Evolutionary conservation across 768 basidiomycete species (phyloP).

Genomic region (Suillus ampliporus): DNA sequence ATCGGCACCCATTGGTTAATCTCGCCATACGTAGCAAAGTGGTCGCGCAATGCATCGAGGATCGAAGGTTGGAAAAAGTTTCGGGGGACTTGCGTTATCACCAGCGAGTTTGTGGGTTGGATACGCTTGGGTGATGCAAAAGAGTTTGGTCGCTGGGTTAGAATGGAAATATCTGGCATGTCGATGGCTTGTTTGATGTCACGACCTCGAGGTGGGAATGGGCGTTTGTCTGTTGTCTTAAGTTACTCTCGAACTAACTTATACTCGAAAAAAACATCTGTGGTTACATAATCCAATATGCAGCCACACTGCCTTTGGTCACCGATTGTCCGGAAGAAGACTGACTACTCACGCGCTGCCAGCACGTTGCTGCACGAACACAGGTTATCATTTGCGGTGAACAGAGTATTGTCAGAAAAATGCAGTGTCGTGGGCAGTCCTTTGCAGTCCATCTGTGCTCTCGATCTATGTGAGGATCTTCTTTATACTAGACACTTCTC

Average conservation of each 20-base stretch:
- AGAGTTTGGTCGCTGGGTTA: conserved; percentile 15
- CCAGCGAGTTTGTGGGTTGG: conserved; percentile 77
- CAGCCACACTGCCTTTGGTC: background rate
- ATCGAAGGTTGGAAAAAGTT: conserved; percentile 78
- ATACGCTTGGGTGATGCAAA: conserved; percentile 6
- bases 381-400: background rate
- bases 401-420: background rate
- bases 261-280: background rate
- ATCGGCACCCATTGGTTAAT: conserved; percentile 94
- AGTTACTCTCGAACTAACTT: background rate
- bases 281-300: conserved; percentile 4
- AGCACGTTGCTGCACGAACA: background rate
- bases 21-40: conserved; percentile 79
- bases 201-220: background rate
- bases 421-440: conserved; percentile 2
- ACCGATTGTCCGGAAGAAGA: background rate
- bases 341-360: too few relatives aligned
- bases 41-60: conserved; percentile 65
- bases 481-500: background rate
- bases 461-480: background rate
- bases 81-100: conserved; percentile 78
- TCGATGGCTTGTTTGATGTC: conserved; percentile 17
- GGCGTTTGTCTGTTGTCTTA: background rate
- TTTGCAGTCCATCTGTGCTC: background rate
- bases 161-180: conserved; percentile 34